A percentile compares a stretch with the other conserved stretches of the same genome.
phyloP scores from a whole-genome alignment of 2,329 filamentous ascomycete genomes.

The Nannizzia gypsea region DNA sequence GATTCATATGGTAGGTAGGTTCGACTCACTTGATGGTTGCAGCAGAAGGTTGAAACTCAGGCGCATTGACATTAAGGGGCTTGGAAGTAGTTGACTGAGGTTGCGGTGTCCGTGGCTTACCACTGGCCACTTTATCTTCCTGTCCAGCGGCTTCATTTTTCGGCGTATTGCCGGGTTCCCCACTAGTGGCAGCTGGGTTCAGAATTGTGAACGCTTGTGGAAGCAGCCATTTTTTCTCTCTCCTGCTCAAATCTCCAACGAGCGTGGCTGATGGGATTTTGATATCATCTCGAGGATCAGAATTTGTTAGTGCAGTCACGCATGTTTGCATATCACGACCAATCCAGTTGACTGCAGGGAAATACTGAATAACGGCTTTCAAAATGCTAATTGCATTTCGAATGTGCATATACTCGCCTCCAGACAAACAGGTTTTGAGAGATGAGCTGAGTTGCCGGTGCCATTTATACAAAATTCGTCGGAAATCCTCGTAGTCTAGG shows the following conservation, averaged over 20 bases:
- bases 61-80: conserved; percentile 30
- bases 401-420: conserved; percentile 93
- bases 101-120: conserved; percentile 12
- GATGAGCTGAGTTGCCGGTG: conserved; percentile 71
- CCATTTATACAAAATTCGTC: conserved; percentile 77
- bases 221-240: conserved; percentile 39
- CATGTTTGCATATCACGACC: conserved; percentile 41
- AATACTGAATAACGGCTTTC: conserved; percentile 66
- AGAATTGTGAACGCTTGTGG: conserved; percentile 36
- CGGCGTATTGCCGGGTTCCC: conserved; percentile 4
- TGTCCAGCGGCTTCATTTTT: neutral
- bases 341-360: conserved; percentile 84
- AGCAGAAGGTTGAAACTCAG: conserved; percentile 30
- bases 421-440: conserved; percentile 67
- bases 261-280: conserved; percentile 40
- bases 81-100: conserved; percentile 25
- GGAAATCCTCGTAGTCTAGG: conserved; percentile 75
- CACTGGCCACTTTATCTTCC: neutral
- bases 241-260: conserved; percentile 37
- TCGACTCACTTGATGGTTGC: conserved; percentile 26
- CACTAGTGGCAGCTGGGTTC: conserved; percentile 8
- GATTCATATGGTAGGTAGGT: neutral
- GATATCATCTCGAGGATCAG: conserved; percentile 36
- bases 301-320: conserved; percentile 34
- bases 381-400: conserved; percentile 87